Conservation (phyloP, 2,329 filamentous ascomycete genomes). For the Xylariaceae sp. region DNA sequence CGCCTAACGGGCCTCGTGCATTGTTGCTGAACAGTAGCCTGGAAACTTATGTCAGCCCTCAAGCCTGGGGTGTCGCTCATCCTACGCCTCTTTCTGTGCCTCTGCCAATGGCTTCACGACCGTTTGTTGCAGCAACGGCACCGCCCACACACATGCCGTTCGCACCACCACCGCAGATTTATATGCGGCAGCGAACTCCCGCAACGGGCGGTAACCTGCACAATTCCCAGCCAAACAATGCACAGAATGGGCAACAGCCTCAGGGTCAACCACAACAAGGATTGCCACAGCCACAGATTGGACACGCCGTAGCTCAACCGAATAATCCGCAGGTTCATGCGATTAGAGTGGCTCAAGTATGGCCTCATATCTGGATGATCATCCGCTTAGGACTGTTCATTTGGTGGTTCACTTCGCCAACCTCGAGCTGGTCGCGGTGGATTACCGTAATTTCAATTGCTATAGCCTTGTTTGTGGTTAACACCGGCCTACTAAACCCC, state of each 20-base stretch:
- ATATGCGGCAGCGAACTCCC: conserved; percentile 6
- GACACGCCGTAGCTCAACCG: conserved; percentile 23
- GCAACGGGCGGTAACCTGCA: conserved; percentile 8
- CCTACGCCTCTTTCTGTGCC: conserved; percentile 7
- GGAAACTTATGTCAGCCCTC: conserved; percentile 50
- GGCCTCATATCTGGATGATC: conserved; percentile 60
- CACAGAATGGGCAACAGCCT: conserved; percentile 22
- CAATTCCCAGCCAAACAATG: conserved; percentile 16
- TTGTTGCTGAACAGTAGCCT: conserved; percentile 49
- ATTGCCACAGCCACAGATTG: conserved; percentile 21
- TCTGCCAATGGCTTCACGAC: conserved; percentile 9
- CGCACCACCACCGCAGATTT: conserved; percentile 12
- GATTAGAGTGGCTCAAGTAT: conserved; percentile 39
- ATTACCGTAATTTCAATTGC: conserved; percentile 51
- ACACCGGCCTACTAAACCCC: conserved; percentile 55
- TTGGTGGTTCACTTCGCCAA: conserved; percentile 60
- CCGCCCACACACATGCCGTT: conserved; percentile 9
- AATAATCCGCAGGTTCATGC: conserved; percentile 30
- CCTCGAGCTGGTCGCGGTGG: conserved; percentile 56
- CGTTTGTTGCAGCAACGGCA: conserved; percentile 5
- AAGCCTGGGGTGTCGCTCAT: conserved; percentile 15
- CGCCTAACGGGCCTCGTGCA: conserved; percentile 55
- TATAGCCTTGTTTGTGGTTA: conserved; percentile 52
- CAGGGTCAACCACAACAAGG: conserved; percentile 25
- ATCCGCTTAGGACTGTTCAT: conserved; percentile 55